Evolutionary conservation across 768 basidiomycete species (phyloP).

Genomic region (Panaeolus papilionaceus): DNA sequence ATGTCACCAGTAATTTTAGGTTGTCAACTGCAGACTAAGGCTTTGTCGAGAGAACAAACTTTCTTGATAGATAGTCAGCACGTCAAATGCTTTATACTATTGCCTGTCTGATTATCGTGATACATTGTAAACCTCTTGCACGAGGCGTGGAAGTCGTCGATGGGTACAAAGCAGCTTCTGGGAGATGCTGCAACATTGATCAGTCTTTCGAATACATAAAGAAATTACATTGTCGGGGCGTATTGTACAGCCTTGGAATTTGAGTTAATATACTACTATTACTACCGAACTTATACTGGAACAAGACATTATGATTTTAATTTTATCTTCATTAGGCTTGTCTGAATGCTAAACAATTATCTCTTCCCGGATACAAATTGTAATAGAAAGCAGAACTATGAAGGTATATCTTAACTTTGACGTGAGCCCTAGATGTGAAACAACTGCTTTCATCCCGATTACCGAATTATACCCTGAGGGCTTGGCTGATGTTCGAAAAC

Average conservation of each 20-base stretch:
- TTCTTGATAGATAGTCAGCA: background rate
- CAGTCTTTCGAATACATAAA: background rate
- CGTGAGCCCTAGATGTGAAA: background rate
- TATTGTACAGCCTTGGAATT: slow-evolving; percentile 10
- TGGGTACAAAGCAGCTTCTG: background rate
- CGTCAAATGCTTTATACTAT: background rate
- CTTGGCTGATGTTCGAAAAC: too few species aligned
- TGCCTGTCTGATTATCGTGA: background rate
- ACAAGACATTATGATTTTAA: background rate
- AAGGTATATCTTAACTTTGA: background rate
- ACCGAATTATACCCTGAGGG: too few species aligned
- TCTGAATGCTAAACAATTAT: background rate
- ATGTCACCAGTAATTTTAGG: background rate
- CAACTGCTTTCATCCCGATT: background rate
- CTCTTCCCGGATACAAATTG: background rate
- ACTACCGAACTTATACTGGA: background rate
- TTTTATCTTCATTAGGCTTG: background rate
- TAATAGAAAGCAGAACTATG: background rate
- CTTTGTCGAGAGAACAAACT: background rate
- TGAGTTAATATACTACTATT: background rate
- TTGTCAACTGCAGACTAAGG: background rate
- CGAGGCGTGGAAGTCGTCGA: background rate
- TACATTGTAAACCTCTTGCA: background rate
- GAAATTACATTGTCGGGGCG: background rate
- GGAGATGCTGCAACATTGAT: background rate